Evolutionary conservation across 1,284 basidiomycete species (phyloP).

Genomic region (Tilletiopsis washingtonensis): DNA sequence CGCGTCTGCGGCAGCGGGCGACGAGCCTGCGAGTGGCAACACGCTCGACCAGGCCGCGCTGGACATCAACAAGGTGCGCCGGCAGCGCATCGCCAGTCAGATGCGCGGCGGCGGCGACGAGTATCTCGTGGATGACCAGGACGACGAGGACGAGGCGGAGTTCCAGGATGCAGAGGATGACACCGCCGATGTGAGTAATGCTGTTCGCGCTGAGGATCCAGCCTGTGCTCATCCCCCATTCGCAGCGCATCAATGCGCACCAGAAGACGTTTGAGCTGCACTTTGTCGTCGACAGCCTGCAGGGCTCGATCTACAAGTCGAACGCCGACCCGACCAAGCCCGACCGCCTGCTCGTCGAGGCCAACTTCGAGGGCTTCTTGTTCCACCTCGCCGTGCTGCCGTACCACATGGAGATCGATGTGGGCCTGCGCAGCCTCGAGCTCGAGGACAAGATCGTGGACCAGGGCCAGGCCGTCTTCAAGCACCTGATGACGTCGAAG

Average conservation of each 20-base stretch:
- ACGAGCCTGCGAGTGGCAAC: not conserved
- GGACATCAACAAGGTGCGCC: conserved; percentile 31
- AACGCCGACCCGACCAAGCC: conserved; percentile 52
- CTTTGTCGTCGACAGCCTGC: conserved; percentile 81
- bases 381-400: conserved; percentile 35
- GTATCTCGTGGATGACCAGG: conserved; percentile 30
- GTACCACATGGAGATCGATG: conserved; percentile 72
- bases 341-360: conserved; percentile 70
- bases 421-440: conserved; percentile 63
- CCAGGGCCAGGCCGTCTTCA: conserved; percentile 50
- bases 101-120: conserved; percentile 34
- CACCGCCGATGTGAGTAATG: conserved; percentile 29
- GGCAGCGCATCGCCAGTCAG: conserved; percentile 32
- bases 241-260: conserved; percentile 54
- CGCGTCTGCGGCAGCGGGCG: too few relatives aligned
- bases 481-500: conserved; percentile 69
- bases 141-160: conserved; percentile 32
- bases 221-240: not conserved
- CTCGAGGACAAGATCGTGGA: conserved; percentile 60
- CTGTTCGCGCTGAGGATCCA: conserved; percentile 6
- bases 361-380: conserved; percentile 69
- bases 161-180: conserved; percentile 40
- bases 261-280: conserved; percentile 82
- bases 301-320: conserved; percentile 71
- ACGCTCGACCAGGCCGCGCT: conserved; percentile 15